phyloP scores from a whole-genome alignment of 1,139 yeast genomes.

The Diutina ranongensis region DNA sequence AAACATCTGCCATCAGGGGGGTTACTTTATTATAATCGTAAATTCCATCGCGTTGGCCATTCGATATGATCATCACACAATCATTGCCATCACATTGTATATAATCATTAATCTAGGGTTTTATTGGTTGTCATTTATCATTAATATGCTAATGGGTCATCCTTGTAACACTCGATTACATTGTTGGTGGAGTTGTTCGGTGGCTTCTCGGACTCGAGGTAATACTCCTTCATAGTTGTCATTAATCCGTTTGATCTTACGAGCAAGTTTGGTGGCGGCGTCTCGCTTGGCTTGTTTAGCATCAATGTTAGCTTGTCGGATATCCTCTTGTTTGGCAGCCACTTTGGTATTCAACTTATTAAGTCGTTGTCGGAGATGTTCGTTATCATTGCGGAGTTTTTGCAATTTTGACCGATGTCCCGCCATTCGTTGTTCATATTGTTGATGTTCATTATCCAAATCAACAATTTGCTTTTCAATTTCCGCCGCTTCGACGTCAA shows the following conservation, averaged over 20 bases:
- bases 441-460: slow-evolving; percentile 16
- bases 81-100: no score
- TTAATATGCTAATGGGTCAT: background rate
- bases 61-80: slow-evolving; percentile 16
- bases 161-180: slow-evolving; percentile 6
- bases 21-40: slow-evolving; percentile 49
- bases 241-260: slow-evolving; percentile 20
- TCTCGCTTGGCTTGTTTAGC: slow-evolving; percentile 20
- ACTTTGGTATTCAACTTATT: slow-evolving; percentile 20
- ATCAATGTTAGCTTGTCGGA: slow-evolving; percentile 17
- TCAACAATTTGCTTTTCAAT: slow-evolving; percentile 17
- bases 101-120: slow-evolving; percentile 9
- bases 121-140: background rate
- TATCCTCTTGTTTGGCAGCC: slow-evolving; percentile 17
- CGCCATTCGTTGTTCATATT: slow-evolving; percentile 19
- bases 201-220: slow-evolving; percentile 20
- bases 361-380: slow-evolving; percentile 15
- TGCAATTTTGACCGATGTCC: slow-evolving; percentile 16
- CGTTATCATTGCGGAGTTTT: slow-evolving; percentile 15
- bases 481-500: slow-evolving; percentile 9
- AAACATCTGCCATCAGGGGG: slow-evolving; percentile 32
- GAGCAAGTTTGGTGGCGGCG: slow-evolving; percentile 19
- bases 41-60: slow-evolving; percentile 47
- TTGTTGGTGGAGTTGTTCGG: slow-evolving; percentile 11
- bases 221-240: slow-evolving; percentile 29